Conservation (phyloP, 345 rosid genomes). For the Pistacia atlantica region DNA sequence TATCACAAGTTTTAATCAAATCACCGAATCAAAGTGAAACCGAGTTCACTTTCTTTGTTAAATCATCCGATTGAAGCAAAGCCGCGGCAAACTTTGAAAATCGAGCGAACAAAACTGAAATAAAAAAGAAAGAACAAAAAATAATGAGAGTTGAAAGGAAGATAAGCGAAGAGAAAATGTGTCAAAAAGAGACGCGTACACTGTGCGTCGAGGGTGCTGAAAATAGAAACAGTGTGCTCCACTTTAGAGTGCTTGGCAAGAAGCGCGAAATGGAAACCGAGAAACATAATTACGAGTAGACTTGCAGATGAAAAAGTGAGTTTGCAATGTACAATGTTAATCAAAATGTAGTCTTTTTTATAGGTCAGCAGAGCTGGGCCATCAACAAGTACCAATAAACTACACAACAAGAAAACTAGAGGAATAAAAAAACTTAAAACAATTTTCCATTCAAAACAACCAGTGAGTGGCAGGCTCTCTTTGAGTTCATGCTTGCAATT, state of each 20-base stretch:
- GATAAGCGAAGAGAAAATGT: too few species aligned
- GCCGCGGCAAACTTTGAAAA: not conserved
- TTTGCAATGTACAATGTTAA: not conserved
- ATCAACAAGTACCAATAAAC: not conserved
- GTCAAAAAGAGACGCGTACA: too few species aligned
- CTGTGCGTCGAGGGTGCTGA: too few species aligned
- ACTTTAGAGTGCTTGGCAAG: too few species aligned
- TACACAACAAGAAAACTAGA: not conserved
- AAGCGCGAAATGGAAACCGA: too few species aligned
- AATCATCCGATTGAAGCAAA: not conserved
- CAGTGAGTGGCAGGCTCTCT: slow-evolving; percentile 71
- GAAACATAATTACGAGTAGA: not conserved
- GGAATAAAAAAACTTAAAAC: slow-evolving; percentile 40
- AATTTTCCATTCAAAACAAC: slow-evolving; percentile 62
- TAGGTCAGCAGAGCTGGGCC: not conserved
- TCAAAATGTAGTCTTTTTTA: not conserved
- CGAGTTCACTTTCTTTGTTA: not conserved
- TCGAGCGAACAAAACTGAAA: not conserved
- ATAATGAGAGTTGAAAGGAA: too few species aligned
- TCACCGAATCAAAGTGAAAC: not conserved
- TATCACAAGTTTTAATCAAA: not conserved
- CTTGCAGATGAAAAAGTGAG: not conserved
- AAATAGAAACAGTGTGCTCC: too few species aligned
- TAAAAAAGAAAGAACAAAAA: not conserved
- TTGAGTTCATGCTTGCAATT: slow-evolving; percentile 56